Conservation (phyloP, 192 early-diverging fungal species). For the Coemansia sp. region DNA sequence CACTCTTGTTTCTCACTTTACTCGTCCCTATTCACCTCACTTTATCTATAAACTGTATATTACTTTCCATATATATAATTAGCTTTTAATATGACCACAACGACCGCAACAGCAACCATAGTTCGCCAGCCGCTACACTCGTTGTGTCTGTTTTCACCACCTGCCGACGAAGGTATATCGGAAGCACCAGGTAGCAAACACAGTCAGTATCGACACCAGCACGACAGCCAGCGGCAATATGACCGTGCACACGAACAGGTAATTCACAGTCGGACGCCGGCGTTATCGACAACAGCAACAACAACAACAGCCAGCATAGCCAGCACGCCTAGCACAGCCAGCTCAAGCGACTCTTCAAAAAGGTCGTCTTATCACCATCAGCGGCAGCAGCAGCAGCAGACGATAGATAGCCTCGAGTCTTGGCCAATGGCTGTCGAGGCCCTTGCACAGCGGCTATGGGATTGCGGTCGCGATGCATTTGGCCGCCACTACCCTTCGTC, state of each 20-base stretch:
- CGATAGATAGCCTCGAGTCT: slow-evolving; percentile 9
- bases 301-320: not conserved
- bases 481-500: not conserved
- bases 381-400: slow-evolving; percentile 1
- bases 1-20: not conserved
- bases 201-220: too few species aligned
- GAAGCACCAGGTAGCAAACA: too few species aligned
- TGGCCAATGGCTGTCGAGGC: slow-evolving; percentile 32
- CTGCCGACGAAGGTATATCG: not conserved
- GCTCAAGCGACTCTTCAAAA: not conserved
- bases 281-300: not conserved
- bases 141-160: slow-evolving; percentile 23
- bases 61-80: not conserved
- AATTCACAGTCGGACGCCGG: not conserved
- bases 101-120: slow-evolving; percentile 16
- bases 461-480: slow-evolving; percentile 20
- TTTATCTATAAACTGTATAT: too few species aligned
- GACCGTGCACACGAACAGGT: not conserved
- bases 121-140: slow-evolving; percentile 13
- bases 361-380: not conserved
- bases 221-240: slow-evolving; percentile 1
- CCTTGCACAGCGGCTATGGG: slow-evolving; percentile 32
- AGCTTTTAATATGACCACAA: slow-evolving; percentile 15
- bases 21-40: too few species aligned
- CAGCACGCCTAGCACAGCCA: not conserved